Evolutionary conservation across 164 flowering plant genomes (phyloP), one percentile per base, ranked within the genome.

Genomic region (Aristolochia fimbriata): DNA sequence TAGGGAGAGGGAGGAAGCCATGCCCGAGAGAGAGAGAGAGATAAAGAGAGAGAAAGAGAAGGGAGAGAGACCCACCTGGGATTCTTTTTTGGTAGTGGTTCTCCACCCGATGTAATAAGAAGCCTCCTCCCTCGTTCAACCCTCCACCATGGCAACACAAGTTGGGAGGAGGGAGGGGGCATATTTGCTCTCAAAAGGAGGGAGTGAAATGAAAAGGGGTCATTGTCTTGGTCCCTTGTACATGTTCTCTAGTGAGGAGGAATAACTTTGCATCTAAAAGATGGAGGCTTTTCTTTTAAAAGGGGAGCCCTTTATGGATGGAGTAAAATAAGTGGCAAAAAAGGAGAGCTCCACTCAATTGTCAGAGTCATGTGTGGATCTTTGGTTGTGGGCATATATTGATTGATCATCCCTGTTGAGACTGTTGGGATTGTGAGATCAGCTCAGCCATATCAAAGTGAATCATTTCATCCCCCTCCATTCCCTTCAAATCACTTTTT

Each of bases 161-260:
- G 67, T 68, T 73, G 75, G 59, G 16, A 30, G 27, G 54, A 19
- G 55, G 27, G 54, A 19, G 24, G 22, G 61, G 56, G 74, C 70
- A 66, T 59, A 64, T 71, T 69, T 51, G 64, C 63, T 54, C 76
- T 74, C 57, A 63, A 71, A 71, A 69, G 77, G 63, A 74, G 75
- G 43, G 55, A 51, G 22, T 62, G 60, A 49, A 60, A 70, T 62
- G 54, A 63, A 67, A 69, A 72, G 62, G 70, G 63, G 68, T 57
- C 68, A 69, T 62, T 65, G 71, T 66, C 61, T 68, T 74, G 76
- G 77, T 73, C 78, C 74, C 71, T 66, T 65, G 60, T 72, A 51
- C 73, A 59, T 71, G 68, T 70, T 70, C 68, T 64, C 74, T 73
- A 66, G 74, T 54, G 69, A 57, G 68, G 68, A 62, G 66, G 74